These are phyloP conservation scores for Omphalotus olearius DNA, from an alignment of 1,284 basidiomycete genomes.

Conservation along the genomic window DNA sequence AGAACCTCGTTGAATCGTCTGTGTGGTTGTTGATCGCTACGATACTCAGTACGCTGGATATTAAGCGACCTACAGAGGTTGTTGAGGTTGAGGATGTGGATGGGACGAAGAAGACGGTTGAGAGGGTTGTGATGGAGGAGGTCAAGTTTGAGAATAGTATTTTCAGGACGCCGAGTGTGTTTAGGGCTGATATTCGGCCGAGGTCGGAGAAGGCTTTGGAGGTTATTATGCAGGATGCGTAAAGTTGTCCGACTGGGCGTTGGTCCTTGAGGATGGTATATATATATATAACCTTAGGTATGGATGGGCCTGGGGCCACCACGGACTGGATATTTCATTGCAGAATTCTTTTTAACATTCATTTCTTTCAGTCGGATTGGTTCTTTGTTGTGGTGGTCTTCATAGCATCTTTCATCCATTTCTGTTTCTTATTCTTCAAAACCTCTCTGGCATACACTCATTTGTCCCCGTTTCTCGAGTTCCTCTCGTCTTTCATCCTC, in stretches of 20 bases:
- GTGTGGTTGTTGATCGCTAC: conserved; percentile 12
- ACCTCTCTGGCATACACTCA: no score
- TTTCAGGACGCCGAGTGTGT: conserved; percentile 9
- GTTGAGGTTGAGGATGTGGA: conserved; percentile 7
- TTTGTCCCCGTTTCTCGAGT: no score
- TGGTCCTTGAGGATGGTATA: no score
- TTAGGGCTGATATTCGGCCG: conserved; percentile 13
- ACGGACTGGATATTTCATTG: no score
- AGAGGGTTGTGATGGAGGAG: conserved; percentile 1
- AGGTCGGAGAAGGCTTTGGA: conserved; percentile 11
- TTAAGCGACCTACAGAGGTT: conserved; percentile 1
- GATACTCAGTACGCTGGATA: conserved; percentile 6
- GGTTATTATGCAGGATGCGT: conserved; percentile 1
- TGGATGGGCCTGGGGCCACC: no score
- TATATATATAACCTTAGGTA: no score
- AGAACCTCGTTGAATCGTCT: conserved; percentile 11
- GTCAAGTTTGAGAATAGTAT: conserved; percentile 12
- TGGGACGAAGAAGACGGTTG: background rate
- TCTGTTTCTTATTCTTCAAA: no score
- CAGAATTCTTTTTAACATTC: no score
- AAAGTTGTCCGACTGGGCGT: background rate
- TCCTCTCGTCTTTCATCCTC: no score
- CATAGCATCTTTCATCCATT: no score
- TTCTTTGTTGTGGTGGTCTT: no score
- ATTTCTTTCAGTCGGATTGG: no score